phyloP scores from a whole-genome alignment of 2,329 filamentous ascomycete genomes.

The Aspergillus aculeatus region DNA sequence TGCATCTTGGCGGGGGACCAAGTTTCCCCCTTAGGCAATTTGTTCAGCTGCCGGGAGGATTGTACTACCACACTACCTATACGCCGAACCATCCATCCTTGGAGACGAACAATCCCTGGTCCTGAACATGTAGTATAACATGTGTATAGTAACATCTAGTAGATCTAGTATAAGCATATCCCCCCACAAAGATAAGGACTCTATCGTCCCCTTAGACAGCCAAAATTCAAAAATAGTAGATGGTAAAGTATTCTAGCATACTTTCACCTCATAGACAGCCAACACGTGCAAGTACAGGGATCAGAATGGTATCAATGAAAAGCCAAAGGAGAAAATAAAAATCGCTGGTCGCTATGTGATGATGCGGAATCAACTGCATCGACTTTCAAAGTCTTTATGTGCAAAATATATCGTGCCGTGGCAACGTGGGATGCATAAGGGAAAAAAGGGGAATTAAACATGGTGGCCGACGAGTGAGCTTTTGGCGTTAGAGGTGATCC shows the following conservation, averaged over 20 bases:
- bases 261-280: background rate
- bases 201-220: background rate
- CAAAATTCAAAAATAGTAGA: background rate
- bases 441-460: background rate
- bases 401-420: constrained; percentile 5
- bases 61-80: too few relatives aligned
- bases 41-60: too few relatives aligned
- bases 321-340: background rate
- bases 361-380: constrained; percentile 8
- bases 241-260: background rate
- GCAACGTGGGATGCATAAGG: constrained; percentile 5
- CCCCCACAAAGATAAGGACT: background rate
- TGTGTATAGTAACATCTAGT: too few relatives aligned
- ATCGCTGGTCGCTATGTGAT: constrained; percentile 18
- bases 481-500: background rate
- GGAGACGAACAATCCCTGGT: too few relatives aligned
- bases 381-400: constrained; percentile 17
- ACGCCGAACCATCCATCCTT: too few relatives aligned
- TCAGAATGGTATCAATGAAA: constrained; percentile 9
- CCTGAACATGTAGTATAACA: too few relatives aligned
- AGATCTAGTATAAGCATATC: too few relatives aligned
- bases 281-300: background rate
- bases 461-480: background rate
- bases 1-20: too few relatives aligned
- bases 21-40: too few relatives aligned